phyloP scores from a whole-genome alignment of 1,284 basidiomycete species.

The Naganishia sp. region DNA sequence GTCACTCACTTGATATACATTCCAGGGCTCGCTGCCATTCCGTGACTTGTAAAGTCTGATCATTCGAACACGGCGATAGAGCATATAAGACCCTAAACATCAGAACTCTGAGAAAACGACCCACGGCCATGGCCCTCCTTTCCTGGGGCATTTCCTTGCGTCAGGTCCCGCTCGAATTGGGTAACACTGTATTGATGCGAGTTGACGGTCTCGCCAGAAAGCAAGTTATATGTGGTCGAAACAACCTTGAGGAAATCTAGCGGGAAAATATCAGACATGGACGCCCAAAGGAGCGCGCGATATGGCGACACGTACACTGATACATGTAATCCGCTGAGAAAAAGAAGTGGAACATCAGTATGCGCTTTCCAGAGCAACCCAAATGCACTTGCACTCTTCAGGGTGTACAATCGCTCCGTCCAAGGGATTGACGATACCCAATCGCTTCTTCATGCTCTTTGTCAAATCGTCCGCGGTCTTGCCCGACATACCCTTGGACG shows the following conservation, averaged over 20 bases:
- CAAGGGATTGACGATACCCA: slow-evolving; percentile 82
- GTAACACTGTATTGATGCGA: slow-evolving; percentile 85
- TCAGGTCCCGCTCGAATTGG: slow-evolving; percentile 88
- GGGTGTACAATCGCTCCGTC: slow-evolving; percentile 67
- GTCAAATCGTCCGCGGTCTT: slow-evolving; percentile 53
- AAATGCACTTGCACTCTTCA: slow-evolving; percentile 57
- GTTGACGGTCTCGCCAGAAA: slow-evolving; percentile 65
- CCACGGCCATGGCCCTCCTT: slow-evolving; percentile 65
- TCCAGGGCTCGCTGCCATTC: slow-evolving; percentile 74
- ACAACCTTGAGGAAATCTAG: slow-evolving; percentile 92
- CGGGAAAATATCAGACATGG: neutral
- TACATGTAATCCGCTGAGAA: slow-evolving; percentile 78
- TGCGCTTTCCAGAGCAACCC: neutral
- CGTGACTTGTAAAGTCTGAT: slow-evolving; percentile 68
- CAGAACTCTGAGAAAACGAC: slow-evolving; percentile 16
- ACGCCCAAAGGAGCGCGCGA: neutral
- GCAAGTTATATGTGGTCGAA: slow-evolving; percentile 80
- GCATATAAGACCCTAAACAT: neutral
- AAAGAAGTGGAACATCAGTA: neutral
- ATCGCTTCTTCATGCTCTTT: slow-evolving; percentile 68
- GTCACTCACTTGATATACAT: slow-evolving; percentile 74
- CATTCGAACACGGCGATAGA: neutral
- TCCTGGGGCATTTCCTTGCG: slow-evolving; percentile 56
- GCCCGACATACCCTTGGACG: slow-evolving; percentile 62
- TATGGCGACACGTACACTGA: slow-evolving; percentile 57